Conservation (phyloP, 176 grass and related monocot species). For the Carex myosuroides region DNA sequence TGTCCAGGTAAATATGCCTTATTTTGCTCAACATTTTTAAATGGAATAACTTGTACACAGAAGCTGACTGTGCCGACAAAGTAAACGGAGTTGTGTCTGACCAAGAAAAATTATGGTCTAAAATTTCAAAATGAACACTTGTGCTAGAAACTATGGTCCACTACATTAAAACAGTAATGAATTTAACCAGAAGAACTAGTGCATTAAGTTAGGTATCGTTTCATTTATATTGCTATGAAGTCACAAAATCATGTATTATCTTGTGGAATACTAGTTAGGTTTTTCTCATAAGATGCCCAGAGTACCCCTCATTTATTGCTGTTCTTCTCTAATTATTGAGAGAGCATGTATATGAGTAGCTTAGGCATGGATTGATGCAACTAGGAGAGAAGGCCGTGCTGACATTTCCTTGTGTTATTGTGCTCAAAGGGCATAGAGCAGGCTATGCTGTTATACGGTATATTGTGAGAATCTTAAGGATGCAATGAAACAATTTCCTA, state of each 20-base stretch:
- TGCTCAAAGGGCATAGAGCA: background rate
- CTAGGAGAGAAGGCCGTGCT: background rate
- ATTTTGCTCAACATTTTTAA: background rate
- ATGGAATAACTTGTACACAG: background rate
- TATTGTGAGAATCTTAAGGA: background rate
- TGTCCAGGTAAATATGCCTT: constrained; percentile 48
- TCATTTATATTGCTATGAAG: background rate
- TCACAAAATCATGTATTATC: background rate
- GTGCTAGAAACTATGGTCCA: background rate
- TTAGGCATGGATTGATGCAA: background rate
- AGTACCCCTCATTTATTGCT: background rate
- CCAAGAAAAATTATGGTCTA: background rate
- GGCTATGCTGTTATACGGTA: background rate
- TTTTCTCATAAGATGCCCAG: background rate
- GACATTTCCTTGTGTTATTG: background rate
- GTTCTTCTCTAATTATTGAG: background rate
- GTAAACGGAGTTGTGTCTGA: background rate
- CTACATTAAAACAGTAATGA: background rate
- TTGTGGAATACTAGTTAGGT: background rate
- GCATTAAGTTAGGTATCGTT: background rate
- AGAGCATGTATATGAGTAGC: background rate
- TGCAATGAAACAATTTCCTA: background rate
- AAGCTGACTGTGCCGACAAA: background rate
- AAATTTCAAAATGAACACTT: background rate
- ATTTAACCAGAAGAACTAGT: background rate